Evolutionary conservation across 2,329 filamentous ascomycete genomes (phyloP).

Genomic region (Pseudocercospora fuligena): DNA sequence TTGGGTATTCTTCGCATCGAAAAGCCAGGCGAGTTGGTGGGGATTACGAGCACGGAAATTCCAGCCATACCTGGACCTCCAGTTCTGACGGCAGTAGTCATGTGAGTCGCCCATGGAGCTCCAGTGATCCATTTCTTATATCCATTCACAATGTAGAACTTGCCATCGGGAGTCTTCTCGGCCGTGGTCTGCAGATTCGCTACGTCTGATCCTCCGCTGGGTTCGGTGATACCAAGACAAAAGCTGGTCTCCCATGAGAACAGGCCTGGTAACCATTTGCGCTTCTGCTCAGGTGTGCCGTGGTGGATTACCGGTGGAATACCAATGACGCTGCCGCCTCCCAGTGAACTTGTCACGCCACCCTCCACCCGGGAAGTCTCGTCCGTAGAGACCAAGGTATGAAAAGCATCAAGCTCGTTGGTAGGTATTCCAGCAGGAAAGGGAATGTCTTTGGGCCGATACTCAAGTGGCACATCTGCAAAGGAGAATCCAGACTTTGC

Average conservation of each 20-base stretch:
- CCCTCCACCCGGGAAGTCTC: constrained; percentile 44
- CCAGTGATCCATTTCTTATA: constrained; percentile 65
- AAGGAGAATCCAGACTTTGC: constrained; percentile 50
- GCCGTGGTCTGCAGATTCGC: constrained; percentile 67
- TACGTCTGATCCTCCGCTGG: constrained; percentile 66
- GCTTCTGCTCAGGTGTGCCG: constrained; percentile 64
- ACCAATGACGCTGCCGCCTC: constrained; percentile 66
- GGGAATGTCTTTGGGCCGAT: constrained; percentile 47
- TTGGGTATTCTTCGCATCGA: constrained; percentile 63
- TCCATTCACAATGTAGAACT: constrained; percentile 66
- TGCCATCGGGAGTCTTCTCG: constrained; percentile 46
- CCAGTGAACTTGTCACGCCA: constrained; percentile 63
- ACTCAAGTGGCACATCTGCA: constrained; percentile 50
- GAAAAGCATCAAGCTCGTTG: constrained; percentile 61
- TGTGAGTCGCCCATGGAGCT: constrained; percentile 47
- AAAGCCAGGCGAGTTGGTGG: constrained; percentile 57
- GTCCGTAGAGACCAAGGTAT: constrained; percentile 45
- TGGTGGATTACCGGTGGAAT: constrained; percentile 67
- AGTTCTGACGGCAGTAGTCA: constrained; percentile 64
- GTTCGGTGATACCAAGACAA: constrained; percentile 69
- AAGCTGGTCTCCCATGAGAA: constrained; percentile 65
- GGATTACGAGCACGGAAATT: constrained; percentile 64
- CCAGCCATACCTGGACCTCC: constrained; percentile 59
- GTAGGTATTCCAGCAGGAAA: constrained; percentile 53
- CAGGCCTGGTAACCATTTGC: constrained; percentile 62